phyloP scores from a whole-genome alignment of 2,329 filamentous ascomycete species.

The Cytospora paraplurivora region DNA sequence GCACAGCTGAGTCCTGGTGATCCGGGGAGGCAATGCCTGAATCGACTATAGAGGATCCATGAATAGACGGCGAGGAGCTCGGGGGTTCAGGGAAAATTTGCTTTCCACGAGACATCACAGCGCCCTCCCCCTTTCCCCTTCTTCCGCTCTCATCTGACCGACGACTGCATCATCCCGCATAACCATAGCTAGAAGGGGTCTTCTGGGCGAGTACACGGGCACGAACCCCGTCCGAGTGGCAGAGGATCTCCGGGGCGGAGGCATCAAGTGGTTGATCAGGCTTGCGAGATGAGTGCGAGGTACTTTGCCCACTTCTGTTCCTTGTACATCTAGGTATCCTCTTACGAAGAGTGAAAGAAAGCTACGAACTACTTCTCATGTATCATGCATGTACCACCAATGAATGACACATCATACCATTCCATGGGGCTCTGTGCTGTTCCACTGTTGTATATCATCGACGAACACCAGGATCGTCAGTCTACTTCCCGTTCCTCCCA shows the following conservation, averaged over 20 bases:
- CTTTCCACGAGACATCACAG: neutral
- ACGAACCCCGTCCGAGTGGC: neutral
- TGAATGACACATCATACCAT: slow-evolving; percentile 13
- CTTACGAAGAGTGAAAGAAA: neutral
- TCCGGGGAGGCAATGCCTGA: neutral
- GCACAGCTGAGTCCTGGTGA: neutral
- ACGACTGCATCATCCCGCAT: neutral
- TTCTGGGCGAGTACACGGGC: neutral
- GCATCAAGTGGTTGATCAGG: neutral
- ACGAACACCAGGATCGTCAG: neutral
- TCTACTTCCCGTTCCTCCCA: neutral
- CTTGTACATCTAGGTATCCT: slow-evolving; percentile 5
- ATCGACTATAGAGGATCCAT: neutral
- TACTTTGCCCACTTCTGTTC: neutral
- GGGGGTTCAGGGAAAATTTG: neutral
- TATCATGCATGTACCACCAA: slow-evolving; percentile 22
- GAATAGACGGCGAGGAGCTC: slow-evolving; percentile 18
- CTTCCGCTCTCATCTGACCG: neutral
- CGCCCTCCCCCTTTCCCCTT: neutral
- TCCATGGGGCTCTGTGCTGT: neutral
- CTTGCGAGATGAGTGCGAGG: neutral
- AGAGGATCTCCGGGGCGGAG: neutral
- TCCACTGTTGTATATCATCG: neutral
- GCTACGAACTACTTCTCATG: slow-evolving; percentile 6
- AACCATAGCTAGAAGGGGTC: neutral